phyloP scores from a whole-genome alignment of 2,329 filamentous ascomycete genomes.

The Trichoderma sp. region DNA sequence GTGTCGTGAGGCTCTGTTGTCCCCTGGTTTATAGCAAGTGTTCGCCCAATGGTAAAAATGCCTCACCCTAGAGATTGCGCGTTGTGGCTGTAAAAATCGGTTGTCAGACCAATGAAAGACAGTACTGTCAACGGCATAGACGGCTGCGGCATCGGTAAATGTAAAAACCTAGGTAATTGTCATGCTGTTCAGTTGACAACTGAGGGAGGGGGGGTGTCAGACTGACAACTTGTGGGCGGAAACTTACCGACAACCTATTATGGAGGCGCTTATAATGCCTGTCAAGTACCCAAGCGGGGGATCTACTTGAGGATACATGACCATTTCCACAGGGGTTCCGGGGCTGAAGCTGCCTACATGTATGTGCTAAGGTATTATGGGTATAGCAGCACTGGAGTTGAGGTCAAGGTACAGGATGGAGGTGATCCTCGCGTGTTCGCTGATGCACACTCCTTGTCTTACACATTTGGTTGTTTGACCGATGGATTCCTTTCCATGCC shows the following conservation, averaged over 20 bases:
- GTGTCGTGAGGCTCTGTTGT: conserved; percentile 3
- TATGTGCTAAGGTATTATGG: not conserved
- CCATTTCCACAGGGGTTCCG: not conserved
- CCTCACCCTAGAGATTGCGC: not conserved
- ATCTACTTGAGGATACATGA: not conserved
- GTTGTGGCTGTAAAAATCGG: not conserved
- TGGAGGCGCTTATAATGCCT: no score
- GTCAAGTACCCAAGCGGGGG: not conserved
- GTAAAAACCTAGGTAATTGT: not conserved
- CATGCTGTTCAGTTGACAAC: no score
- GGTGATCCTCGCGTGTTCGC: not conserved
- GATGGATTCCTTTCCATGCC: not conserved
- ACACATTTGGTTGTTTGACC: not conserved
- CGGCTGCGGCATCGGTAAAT: not conserved
- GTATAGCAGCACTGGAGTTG: no score
- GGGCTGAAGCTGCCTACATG: not conserved
- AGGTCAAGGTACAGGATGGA: no score
- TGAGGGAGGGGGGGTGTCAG: no score
- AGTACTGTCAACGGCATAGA: not conserved
- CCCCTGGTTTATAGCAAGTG: not conserved
- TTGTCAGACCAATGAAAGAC: not conserved
- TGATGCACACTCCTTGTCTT: not conserved
- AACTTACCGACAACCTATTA: no score
- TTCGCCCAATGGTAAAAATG: conserved; percentile 2
- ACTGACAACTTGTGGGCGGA: no score